Evolutionary conservation across 1,284 basidiomycete species (phyloP).

Genomic region (Peniophora sp.): DNA sequence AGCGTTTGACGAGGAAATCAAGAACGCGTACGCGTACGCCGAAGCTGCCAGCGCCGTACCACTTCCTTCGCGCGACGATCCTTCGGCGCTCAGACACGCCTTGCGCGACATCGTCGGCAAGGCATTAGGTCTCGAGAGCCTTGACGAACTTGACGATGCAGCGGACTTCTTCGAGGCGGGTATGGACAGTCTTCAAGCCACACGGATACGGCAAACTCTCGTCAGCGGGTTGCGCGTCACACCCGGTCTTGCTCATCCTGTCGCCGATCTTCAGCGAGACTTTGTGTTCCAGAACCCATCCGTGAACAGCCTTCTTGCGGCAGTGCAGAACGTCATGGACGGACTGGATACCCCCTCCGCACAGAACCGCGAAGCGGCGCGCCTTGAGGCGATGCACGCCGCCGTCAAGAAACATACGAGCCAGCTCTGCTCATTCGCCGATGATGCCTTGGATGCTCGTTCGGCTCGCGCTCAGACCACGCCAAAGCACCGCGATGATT

Average conservation of each 20-base stretch:
- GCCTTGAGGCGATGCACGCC: constrained; percentile 20
- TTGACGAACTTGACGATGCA: constrained; percentile 15
- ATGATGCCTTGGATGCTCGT: constrained; percentile 12
- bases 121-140: constrained; percentile 10
- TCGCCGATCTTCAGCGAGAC: constrained; percentile 17
- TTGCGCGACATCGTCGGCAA: constrained; percentile 4
- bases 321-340: constrained; percentile 16
- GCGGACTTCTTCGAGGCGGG: constrained; percentile 28
- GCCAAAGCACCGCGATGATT: not conserved
- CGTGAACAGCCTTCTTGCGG: constrained; percentile 16
- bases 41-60: constrained; percentile 3
- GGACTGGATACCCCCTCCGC: constrained; percentile 10
- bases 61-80: not conserved
- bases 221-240: constrained; percentile 19
- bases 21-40: constrained; percentile 7
- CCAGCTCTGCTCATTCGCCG: constrained; percentile 12
- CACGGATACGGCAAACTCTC: constrained; percentile 21
- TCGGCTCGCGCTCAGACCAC: constrained; percentile 4
- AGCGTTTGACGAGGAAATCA: constrained; percentile 24
- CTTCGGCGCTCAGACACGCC: not conserved
- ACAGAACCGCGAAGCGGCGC: constrained; percentile 3
- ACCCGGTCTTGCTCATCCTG: constrained; percentile 11
- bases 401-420: constrained; percentile 21
- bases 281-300: constrained; percentile 25
- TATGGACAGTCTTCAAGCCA: constrained; percentile 29